These are phyloP conservation scores for Erucastrum elatum DNA, from an alignment of 345 rosid genomes.

Conservation along the genomic window DNA sequence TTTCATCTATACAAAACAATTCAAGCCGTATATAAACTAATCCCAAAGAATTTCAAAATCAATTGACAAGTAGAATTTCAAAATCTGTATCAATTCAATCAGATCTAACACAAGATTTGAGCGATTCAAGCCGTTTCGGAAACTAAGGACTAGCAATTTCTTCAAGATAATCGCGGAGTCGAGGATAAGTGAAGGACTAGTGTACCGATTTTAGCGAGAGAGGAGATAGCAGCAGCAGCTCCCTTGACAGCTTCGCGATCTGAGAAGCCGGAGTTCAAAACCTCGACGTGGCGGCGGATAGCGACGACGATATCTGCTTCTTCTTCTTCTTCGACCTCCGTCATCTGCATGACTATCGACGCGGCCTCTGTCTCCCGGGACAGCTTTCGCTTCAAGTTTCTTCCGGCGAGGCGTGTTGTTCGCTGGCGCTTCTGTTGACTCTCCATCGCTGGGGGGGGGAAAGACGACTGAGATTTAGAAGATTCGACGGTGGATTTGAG, in stretches of 20 bases:
- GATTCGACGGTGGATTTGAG: constrained; percentile 3
- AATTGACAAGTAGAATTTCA: neutral
- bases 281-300: constrained; percentile 47
- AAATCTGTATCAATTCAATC: neutral
- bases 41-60: neutral
- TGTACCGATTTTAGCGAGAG: constrained; percentile 60
- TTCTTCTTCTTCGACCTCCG: constrained; percentile 15
- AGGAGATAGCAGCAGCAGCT: constrained; percentile 48
- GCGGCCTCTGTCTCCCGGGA: constrained; percentile 41
- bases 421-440: constrained; percentile 38
- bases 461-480: neutral
- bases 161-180: neutral
- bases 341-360: constrained; percentile 1
- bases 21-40: constrained; percentile 5
- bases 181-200: neutral
- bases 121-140: neutral
- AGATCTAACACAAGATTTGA: neutral
- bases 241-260: constrained; percentile 51
- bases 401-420: constrained; percentile 26
- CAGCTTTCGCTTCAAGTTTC: constrained; percentile 60
- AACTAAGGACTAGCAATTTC: neutral
- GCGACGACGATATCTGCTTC: constrained; percentile 35
- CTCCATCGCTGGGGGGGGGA: constrained; percentile 42
- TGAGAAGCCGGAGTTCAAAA: constrained; percentile 50
- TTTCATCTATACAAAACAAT: constrained; percentile 49